phyloP scores from a whole-genome alignment of 2,329 filamentous ascomycete genomes.

The Davidsoniella australis region DNA sequence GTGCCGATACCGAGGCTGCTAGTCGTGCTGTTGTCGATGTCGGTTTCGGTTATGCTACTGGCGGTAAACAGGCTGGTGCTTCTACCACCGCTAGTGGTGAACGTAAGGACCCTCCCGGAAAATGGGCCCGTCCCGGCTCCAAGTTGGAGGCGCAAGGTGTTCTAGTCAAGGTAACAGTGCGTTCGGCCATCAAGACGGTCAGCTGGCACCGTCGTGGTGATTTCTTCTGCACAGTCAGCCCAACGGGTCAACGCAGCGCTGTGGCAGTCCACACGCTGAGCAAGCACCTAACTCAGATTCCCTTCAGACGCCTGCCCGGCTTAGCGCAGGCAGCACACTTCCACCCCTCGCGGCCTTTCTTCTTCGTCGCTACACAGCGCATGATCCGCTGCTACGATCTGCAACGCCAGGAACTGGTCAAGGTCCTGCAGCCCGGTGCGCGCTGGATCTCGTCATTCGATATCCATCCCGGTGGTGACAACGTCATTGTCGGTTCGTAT shows the following conservation, averaged over 20 bases:
- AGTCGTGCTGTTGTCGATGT: conserved; percentile 65
- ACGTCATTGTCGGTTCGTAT: conserved; percentile 86
- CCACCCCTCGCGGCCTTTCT: conserved; percentile 79
- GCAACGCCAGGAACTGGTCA: conserved; percentile 76
- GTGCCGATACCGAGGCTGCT: conserved; percentile 53
- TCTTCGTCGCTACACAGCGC: conserved; percentile 92
- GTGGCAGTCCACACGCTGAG: conserved; percentile 90
- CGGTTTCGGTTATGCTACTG: conserved; percentile 86
- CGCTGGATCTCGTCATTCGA: conserved; percentile 89
- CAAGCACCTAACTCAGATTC: conserved; percentile 86
- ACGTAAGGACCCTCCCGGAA: conserved; percentile 59
- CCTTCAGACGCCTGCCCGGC: conserved; percentile 64
- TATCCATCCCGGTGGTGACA: conserved; percentile 83
- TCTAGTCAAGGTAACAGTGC: conserved; percentile 62
- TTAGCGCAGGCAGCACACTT: conserved; percentile 79
- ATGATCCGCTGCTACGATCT: conserved; percentile 89
- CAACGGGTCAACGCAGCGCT: conserved; percentile 57
- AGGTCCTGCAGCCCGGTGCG: conserved; percentile 83
- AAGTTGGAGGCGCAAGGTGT: conserved; percentile 64
- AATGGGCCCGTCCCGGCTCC: conserved; percentile 65
- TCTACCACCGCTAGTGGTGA: conserved; percentile 33
- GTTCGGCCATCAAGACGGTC: conserved; percentile 68
- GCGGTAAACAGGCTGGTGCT: conserved; percentile 33
- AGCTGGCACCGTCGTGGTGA: conserved; percentile 90
- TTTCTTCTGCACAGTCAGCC: conserved; percentile 84